Base-by-base conservation (phyloP, 257 asterid genomes). In the Solanum tarapatanum region DNA sequence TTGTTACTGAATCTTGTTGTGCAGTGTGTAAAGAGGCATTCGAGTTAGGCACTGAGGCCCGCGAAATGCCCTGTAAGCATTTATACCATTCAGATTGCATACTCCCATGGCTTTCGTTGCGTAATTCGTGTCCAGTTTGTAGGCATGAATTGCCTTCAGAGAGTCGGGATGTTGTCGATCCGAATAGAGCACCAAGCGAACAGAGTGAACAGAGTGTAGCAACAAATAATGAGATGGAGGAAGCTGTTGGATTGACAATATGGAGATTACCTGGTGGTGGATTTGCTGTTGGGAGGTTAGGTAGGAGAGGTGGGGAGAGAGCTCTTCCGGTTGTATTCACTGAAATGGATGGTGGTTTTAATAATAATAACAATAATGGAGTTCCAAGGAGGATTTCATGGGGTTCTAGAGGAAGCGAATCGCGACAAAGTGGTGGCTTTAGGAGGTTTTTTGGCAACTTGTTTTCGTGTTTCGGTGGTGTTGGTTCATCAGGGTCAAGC, bases 251-350 rank as follows among this genome's bases (percentile, higher is more conserved):
- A 23, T 64, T 96, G 86, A 96, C 98, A 0, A 96, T 96, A 85
- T 96, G 98, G 98, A 92, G 98, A 84, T 87, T 96, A 90, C 98
- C 98, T 0, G 98, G 98, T 4, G 98, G 98, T 35, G 98, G 98
- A 60, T 96, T 94, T 75, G 98, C 98, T 1, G 98, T 96, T 39
- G 98, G 98, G 87, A 91, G 98, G 88, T 94, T 96, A 86, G 98
- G 98, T 12, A 97, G 95, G 69, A 89, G 96, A 88, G 95, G 98
- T 8, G 96, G 97, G 21, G 98, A 94, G 89, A 93, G 98, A 84
- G 98, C 95, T 91, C 87, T 94, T 12, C 98, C 98, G 1, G 96
- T 95, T n/a, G 98, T 95, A 76, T 95, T 91, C 88, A 95, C 98
- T 8, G 98, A 96, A 90, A 93, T 96, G 97, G 98, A 96, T 87